Evolutionary conservation across 768 basidiomycete species (phyloP).

Genomic region (Rhodotorula babjevae): DNA sequence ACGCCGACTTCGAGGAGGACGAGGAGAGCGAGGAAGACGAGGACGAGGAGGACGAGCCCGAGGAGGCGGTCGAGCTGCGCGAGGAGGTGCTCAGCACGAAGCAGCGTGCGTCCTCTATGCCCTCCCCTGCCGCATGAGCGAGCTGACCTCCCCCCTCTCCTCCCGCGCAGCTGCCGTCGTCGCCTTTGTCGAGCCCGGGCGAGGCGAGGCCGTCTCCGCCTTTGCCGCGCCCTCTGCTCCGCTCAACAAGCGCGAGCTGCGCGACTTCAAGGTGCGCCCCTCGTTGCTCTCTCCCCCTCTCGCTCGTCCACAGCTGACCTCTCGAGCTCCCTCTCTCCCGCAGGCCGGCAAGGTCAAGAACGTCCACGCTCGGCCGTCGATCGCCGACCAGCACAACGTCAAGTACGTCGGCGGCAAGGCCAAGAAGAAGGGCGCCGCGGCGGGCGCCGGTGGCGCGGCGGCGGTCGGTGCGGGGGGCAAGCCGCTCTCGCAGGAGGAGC

Average conservation of each 20-base stretch:
- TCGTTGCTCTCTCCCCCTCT: neutral
- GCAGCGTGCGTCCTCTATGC: neutral
- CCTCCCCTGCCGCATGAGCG: neutral
- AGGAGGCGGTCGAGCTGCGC: neutral
- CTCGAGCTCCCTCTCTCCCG: neutral
- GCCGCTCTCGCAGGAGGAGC: neutral
- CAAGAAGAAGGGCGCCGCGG: neutral
- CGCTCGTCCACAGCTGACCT: no score
- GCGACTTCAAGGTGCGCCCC: constrained; percentile 28
- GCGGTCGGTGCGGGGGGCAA: neutral
- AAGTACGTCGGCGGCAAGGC: constrained; percentile 24
- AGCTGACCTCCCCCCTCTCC: neutral
- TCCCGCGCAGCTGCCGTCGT: constrained; percentile 9
- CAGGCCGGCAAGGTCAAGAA: constrained; percentile 33
- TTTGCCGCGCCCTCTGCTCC: neutral
- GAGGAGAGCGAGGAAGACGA: neutral
- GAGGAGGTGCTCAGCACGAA: no score
- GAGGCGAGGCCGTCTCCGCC: neutral
- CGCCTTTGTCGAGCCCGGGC: constrained; percentile 27
- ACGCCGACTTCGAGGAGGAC: constrained; percentile 16
- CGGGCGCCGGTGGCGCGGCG: neutral
- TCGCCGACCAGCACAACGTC: constrained; percentile 24
- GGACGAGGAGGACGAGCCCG: neutral
- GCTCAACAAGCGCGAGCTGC: constrained; percentile 17
- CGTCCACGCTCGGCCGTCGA: constrained; percentile 16